A percentile compares a stretch with the other conserved stretches of the same genome.
phyloP scores from a whole-genome alignment of 2,329 filamentous ascomycete genomes.

The Tolypocladium amazonense region DNA sequence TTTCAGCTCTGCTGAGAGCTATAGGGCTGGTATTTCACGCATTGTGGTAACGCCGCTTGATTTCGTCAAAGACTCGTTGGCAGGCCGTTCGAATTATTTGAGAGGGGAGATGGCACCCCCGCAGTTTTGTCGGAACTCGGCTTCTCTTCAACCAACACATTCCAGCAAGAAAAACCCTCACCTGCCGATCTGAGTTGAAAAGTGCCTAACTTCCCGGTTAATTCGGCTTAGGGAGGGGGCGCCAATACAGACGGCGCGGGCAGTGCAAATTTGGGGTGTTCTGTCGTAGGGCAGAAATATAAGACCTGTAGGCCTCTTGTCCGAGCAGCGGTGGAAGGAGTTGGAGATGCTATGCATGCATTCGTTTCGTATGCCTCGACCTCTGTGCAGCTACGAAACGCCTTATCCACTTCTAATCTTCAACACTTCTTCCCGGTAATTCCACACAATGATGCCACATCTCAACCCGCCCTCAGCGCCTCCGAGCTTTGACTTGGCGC shows the following conservation, averaged over 20 bases:
- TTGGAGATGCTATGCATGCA: neutral
- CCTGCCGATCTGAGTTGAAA: neutral
- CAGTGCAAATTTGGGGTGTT: too few relatives aligned
- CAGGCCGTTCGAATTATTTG: too few relatives aligned
- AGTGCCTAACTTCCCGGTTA: neutral
- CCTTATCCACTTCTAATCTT: neutral
- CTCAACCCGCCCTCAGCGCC: neutral
- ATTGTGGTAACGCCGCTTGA: too few relatives aligned
- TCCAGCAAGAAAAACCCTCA: neutral
- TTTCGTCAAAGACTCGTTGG: too few relatives aligned
- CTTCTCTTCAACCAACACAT: neutral
- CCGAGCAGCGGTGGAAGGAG: neutral
- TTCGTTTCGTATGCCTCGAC: too few relatives aligned
- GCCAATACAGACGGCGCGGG: too few relatives aligned
- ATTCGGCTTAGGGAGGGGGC: neutral
- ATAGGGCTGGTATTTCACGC: too few relatives aligned
- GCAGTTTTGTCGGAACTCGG: neutral
- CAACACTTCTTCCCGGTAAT: neutral
- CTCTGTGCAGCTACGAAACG: neutral
- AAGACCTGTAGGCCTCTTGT: neutral
- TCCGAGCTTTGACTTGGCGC: neutral
- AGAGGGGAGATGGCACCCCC: neutral
- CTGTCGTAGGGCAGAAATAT: neutral
- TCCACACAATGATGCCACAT: neutral
- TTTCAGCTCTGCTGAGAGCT: too few relatives aligned